Evolutionary conservation across 1,284 basidiomycete species (phyloP).

Genomic region (Trichosporon ovoides): DNA sequence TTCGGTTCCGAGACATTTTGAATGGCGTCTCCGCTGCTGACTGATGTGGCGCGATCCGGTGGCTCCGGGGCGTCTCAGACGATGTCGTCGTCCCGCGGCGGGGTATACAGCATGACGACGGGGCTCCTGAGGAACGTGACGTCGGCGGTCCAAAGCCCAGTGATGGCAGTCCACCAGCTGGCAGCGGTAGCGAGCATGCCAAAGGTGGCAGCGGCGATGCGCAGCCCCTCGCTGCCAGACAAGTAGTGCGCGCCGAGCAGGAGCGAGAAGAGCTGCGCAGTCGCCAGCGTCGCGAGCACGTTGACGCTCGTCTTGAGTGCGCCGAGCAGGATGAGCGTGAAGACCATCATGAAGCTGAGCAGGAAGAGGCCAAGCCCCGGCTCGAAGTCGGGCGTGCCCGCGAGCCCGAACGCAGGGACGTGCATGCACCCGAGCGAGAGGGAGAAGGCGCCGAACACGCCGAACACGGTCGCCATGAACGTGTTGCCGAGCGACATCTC

Average conservation of each 20-base stretch:
- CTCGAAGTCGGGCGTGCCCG: background rate
- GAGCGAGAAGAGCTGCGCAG: background rate
- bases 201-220: background rate
- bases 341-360: background rate
- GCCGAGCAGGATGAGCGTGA: background rate
- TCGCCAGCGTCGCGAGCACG: background rate
- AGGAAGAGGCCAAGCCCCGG: conserved; percentile 1
- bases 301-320: background rate
- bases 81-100: background rate
- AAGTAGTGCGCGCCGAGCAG: background rate
- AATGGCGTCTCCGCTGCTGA: no score
- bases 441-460: background rate
- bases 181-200: background rate
- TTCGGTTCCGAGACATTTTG: no score
- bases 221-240: background rate
- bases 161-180: conserved; percentile 4
- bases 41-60: no score
- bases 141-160: background rate
- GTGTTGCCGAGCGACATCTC: conserved; percentile 9
- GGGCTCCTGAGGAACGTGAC: background rate
- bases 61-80: background rate
- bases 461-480: conserved; percentile 7
- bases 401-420: background rate
- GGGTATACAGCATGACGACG: background rate
- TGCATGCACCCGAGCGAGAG: background rate